Evolutionary conservation across 768 basidiomycete genomes (phyloP).

Genomic region (Cyclocybe aegerita): DNA sequence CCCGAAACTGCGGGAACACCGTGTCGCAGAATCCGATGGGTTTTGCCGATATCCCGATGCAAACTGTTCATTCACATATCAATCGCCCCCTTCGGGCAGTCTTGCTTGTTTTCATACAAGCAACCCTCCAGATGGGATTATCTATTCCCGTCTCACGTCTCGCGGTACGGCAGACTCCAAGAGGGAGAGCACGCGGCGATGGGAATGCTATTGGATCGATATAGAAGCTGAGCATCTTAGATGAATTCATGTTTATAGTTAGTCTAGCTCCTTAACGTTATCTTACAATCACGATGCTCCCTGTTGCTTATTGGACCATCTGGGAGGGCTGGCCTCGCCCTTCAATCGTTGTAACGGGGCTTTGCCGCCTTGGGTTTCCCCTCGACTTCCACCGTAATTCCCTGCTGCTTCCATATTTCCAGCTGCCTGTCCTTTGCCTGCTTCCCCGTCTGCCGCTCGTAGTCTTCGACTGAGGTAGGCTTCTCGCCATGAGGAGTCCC

Average conservation of each 20-base stretch:
- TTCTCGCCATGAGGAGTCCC: slow-evolving; percentile 81
- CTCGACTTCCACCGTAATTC: slow-evolving; percentile 39
- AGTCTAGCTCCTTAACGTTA: slow-evolving; percentile 5
- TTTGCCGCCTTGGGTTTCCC: slow-evolving; percentile 29
- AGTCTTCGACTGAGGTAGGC: slow-evolving; percentile 74
- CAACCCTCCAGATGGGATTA: too few relatives aligned
- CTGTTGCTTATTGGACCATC: neutral
- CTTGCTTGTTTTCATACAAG: too few relatives aligned
- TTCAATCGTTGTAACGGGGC: slow-evolving; percentile 60
- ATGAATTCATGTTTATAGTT: neutral
- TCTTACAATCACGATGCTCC: neutral
- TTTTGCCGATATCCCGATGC: too few relatives aligned
- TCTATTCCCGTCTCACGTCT: too few relatives aligned
- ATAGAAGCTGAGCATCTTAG: too few relatives aligned
- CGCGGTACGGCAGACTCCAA: too few relatives aligned
- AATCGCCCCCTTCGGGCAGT: too few relatives aligned
- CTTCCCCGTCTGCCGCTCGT: slow-evolving; percentile 62
- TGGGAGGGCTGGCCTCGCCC: neutral
- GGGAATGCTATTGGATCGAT: too few relatives aligned
- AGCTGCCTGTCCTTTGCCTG: slow-evolving; percentile 71
- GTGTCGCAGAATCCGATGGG: too few relatives aligned
- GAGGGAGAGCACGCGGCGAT: too few relatives aligned
- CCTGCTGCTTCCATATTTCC: slow-evolving; percentile 71
- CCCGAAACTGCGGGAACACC: too few relatives aligned
- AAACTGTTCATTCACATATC: too few relatives aligned